Conservation (phyloP, 2,329 filamentous ascomycete genomes). For the Calonectria fujianensis region DNA sequence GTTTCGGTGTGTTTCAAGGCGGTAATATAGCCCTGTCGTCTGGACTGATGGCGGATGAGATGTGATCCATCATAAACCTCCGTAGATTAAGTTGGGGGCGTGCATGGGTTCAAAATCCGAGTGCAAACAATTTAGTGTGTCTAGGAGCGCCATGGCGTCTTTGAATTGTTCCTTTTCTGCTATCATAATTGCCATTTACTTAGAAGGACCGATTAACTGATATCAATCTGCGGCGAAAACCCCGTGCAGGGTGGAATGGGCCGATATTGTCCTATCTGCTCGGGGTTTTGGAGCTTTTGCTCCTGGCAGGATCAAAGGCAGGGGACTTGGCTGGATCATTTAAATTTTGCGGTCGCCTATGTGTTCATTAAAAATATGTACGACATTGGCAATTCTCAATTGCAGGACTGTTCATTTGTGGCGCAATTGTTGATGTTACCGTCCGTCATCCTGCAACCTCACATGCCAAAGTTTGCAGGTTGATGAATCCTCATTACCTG, state of each 20-base stretch:
- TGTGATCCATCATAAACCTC: background rate
- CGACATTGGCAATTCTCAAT: no score
- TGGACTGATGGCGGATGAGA: background rate
- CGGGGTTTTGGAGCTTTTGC: background rate
- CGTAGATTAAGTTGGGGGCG: background rate
- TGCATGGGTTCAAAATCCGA: background rate
- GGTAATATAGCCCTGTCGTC: background rate
- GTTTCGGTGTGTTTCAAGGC: slow-evolving; percentile 3
- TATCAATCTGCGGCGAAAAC: background rate
- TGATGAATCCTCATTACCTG: background rate
- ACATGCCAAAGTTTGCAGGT: background rate
- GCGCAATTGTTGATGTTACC: background rate
- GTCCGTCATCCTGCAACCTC: background rate
- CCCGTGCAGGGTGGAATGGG: background rate
- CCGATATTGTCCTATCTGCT: background rate
- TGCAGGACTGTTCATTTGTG: no score
- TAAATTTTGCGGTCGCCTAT: no score
- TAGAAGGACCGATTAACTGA: background rate
- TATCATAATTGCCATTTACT: background rate
- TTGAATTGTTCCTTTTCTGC: background rate
- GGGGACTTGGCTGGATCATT: no score
- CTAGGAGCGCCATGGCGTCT: background rate
- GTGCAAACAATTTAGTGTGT: background rate
- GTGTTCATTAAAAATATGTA: no score
- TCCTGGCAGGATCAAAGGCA: no score